phyloP scores from a whole-genome alignment of 2,329 filamentous ascomycete genomes.

The Xylariaceae sp. region DNA sequence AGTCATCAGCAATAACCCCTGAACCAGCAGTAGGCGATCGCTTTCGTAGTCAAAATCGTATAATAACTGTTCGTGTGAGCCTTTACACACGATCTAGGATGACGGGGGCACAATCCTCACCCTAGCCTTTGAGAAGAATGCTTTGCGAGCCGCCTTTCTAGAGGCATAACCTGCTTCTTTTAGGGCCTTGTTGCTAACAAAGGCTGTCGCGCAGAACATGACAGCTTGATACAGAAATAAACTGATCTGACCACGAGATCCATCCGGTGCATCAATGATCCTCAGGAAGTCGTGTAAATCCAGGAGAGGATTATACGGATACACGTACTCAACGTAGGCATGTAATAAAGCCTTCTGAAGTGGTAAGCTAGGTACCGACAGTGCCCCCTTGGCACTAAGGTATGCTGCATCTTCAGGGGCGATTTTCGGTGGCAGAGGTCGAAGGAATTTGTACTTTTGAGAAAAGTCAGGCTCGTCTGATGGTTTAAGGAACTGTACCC shows the following conservation, averaged over 20 bases:
- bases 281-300: slow-evolving; percentile 60
- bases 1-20: slow-evolving; percentile 85
- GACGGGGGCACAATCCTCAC: slow-evolving; percentile 46
- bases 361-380: slow-evolving; percentile 65
- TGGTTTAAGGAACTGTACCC: slow-evolving; percentile 43
- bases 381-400: slow-evolving; percentile 76
- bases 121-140: slow-evolving; percentile 84
- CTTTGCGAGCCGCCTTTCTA: slow-evolving; percentile 77
- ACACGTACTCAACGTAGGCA: slow-evolving; percentile 82
- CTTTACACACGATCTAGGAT: slow-evolving; percentile 3
- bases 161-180: slow-evolving; percentile 71
- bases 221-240: slow-evolving; percentile 87
- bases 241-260: slow-evolving; percentile 68
- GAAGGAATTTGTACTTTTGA: slow-evolving; percentile 66
- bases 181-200: slow-evolving; percentile 75
- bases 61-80: slow-evolving; percentile 54
- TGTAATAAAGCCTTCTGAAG: slow-evolving; percentile 78
- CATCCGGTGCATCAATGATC: slow-evolving; percentile 62
- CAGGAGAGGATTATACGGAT: slow-evolving; percentile 89
- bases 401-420: slow-evolving; percentile 79
- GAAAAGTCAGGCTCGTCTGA: slow-evolving; percentile 47
- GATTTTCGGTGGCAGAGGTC: slow-evolving; percentile 72
- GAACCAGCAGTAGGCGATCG: slow-evolving; percentile 82
- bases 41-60: slow-evolving; percentile 96
- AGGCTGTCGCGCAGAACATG: slow-evolving; percentile 89